phyloP scores from a whole-genome alignment of 2,329 filamentous ascomycete species.

The Aureobasidium zeae region DNA sequence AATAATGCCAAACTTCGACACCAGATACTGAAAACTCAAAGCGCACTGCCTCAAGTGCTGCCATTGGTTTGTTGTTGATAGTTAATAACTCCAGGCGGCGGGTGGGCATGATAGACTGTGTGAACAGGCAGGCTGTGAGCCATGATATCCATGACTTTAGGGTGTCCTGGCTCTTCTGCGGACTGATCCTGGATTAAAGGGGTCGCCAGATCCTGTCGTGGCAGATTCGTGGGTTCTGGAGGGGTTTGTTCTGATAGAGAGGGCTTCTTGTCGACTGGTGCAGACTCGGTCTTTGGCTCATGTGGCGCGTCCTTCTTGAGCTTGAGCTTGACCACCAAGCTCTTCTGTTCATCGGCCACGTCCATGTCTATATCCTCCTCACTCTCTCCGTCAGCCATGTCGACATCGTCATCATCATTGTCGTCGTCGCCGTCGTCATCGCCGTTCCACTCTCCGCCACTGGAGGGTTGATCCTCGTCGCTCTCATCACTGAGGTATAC shows the following conservation, averaged over 20 bases:
- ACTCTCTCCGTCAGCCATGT: slow-evolving; percentile 32
- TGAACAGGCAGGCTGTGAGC: not conserved
- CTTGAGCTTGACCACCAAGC: slow-evolving; percentile 64
- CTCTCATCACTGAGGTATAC: slow-evolving; percentile 55
- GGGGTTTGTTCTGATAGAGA: too few species aligned
- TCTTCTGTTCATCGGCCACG: slow-evolving; percentile 33
- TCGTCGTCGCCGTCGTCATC: slow-evolving; percentile 57
- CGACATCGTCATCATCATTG: slow-evolving; percentile 39
- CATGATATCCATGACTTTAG: not conserved
- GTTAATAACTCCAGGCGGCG: not conserved
- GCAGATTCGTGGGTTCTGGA: not conserved
- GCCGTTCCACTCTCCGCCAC: slow-evolving; percentile 60
- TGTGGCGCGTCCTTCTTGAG: slow-evolving; percentile 17
- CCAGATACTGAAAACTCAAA: not conserved
- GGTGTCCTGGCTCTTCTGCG: not conserved
- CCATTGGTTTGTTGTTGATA: slow-evolving; percentile 2
- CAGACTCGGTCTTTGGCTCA: not conserved
- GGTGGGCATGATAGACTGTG: slow-evolving; percentile 3
- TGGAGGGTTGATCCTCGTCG: slow-evolving; percentile 52
- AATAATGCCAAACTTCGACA: not conserved
- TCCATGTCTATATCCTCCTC: slow-evolving; percentile 43
- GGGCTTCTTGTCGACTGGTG: slow-evolving; percentile 3
- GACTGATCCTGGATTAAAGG: not conserved
- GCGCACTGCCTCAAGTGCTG: not conserved
- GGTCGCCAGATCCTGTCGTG: not conserved